A percentile compares a stretch with the other conserved stretches of the same genome.
Evolutionary conservation across 192 early-diverging fungal genomes (phyloP).

Genomic region (Backusella australiensis): DNA sequence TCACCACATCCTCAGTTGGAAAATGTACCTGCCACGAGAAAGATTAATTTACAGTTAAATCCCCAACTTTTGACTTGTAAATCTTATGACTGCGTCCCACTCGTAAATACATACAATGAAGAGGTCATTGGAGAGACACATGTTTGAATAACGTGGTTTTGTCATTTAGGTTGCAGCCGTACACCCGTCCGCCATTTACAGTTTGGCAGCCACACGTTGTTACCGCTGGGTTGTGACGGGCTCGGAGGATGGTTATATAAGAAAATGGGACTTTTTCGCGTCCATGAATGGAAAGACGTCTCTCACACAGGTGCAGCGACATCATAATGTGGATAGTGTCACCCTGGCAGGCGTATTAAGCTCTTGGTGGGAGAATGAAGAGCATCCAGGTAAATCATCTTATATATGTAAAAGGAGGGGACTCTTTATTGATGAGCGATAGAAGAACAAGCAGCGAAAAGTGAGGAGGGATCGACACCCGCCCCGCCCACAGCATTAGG

Average conservation of each 20-base stretch:
- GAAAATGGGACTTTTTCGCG: slow-evolving; percentile 90
- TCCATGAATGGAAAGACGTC: slow-evolving; percentile 79
- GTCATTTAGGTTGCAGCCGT: slow-evolving; percentile 53
- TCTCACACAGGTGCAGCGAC: slow-evolving; percentile 84
- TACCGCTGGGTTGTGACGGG: slow-evolving; percentile 84
- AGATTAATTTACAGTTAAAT: slow-evolving; percentile 6
- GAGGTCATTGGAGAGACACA: neutral
- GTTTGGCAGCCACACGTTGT: slow-evolving; percentile 62
- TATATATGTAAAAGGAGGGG: neutral
- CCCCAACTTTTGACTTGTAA: neutral
- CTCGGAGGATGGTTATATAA: slow-evolving; percentile 91
- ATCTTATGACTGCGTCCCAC: slow-evolving; percentile 23
- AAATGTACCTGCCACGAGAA: slow-evolving; percentile 5
- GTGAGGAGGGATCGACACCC: neutral
- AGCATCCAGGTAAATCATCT: slow-evolving; percentile 46
- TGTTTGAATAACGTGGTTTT: neutral
- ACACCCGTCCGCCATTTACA: slow-evolving; percentile 68
- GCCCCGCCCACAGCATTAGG: neutral
- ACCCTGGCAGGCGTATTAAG: slow-evolving; percentile 70
- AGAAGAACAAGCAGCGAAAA: slow-evolving; percentile 18
- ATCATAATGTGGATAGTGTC: slow-evolving; percentile 84
- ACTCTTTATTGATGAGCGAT: neutral
- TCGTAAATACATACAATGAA: slow-evolving; percentile 9
- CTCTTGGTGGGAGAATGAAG: slow-evolving; percentile 88
- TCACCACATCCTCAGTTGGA: slow-evolving; percentile 18